phyloP scores from a whole-genome alignment of 257 asterid species.

The Nicotiana attenuata region DNA sequence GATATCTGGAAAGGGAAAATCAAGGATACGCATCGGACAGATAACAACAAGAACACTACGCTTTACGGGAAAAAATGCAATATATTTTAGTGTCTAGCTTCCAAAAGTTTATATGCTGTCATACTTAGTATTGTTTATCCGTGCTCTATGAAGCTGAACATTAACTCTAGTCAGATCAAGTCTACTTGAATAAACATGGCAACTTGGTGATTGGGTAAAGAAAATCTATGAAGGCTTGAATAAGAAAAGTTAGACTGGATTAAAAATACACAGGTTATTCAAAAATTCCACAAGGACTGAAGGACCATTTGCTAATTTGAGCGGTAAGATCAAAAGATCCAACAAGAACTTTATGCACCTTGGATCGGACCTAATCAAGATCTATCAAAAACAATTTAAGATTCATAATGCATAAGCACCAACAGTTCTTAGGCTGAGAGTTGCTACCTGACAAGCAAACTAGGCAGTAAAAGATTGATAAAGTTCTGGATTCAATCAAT shows the following conservation, averaged over 20 bases:
- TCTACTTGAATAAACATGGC: too few relatives aligned
- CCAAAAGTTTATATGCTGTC: too few relatives aligned
- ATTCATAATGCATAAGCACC: not conserved
- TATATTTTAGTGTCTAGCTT: not conserved
- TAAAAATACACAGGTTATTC: not conserved
- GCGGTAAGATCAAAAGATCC: not conserved
- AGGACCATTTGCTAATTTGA: not conserved
- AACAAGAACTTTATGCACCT: not conserved
- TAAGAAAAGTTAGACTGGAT: not conserved
- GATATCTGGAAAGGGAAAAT: constrained; percentile 46
- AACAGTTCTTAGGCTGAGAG: not conserved
- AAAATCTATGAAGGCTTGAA: not conserved
- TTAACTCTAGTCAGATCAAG: too few relatives aligned
- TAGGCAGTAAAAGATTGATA: not conserved
- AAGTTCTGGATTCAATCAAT: not conserved
- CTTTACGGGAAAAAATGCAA: not conserved
- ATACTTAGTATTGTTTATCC: too few relatives aligned
- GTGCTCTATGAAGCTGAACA: too few relatives aligned
- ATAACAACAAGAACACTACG: not conserved
- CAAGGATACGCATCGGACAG: constrained; percentile 12
- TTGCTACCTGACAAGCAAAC: not conserved
- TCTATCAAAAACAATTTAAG: not conserved
- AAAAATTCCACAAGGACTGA: not conserved
- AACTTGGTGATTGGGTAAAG: too few relatives aligned
- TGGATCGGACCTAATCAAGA: not conserved